Evolutionary conservation across 1,139 yeast species (phyloP).

Genomic region (Candida freyschussii): DNA sequence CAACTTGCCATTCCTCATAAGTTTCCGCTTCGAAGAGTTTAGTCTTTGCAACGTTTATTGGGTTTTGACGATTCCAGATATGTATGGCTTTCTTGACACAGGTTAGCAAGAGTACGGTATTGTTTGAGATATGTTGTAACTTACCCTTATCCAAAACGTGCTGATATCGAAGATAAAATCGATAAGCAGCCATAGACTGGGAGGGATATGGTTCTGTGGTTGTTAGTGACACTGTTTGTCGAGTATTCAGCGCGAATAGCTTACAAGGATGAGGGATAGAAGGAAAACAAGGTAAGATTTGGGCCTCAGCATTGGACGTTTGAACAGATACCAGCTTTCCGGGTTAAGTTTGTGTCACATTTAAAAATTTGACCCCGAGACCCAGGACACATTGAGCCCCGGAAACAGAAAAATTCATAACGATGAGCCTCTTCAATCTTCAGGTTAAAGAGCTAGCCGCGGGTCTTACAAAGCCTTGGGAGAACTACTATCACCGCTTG

Average conservation of each 20-base stretch:
- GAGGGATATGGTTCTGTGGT: constrained; percentile 51
- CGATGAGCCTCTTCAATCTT: too few species aligned
- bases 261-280: constrained; percentile 7
- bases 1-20: constrained; percentile 58
- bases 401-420: too few species aligned
- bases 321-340: too few species aligned
- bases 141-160: constrained; percentile 50
- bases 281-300: constrained; percentile 12
- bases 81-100: constrained; percentile 27
- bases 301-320: constrained; percentile 9
- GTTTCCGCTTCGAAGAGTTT: constrained; percentile 30
- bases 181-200: constrained; percentile 54
- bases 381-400: too few species aligned
- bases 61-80: constrained; percentile 25
- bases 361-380: too few species aligned
- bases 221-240: constrained; percentile 1
- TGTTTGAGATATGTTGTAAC: constrained; percentile 19
- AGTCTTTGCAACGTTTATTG: constrained; percentile 22
- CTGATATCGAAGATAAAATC: constrained; percentile 56
- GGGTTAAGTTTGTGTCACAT: too few species aligned
- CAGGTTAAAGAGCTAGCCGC: too few species aligned
- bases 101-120: constrained; percentile 26
- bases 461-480: too few species aligned
- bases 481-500: too few species aligned
- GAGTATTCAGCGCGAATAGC: neutral